Evolutionary conservation across 139 green algal species (phyloP), one percentile per base, ranked within the genome.

Genomic region (Pedinophyceae sp.): DNA sequence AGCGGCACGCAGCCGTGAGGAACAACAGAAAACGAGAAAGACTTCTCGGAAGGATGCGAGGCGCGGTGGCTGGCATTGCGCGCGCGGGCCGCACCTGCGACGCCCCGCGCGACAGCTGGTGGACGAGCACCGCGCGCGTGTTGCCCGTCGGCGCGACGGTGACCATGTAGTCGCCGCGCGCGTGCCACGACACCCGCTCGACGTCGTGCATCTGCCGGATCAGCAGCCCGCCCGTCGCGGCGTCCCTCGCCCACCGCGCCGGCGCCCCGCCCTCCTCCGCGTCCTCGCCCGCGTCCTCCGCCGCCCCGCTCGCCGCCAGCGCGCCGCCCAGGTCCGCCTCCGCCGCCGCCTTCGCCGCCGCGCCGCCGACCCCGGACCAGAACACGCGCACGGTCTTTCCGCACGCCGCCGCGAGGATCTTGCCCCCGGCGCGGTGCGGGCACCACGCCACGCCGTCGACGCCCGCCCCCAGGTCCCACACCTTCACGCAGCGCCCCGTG

Each of bases 81-180:
- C n/a, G n/a, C n/a, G n/a, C n/a, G n/a, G n/a, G n/a, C n/a, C n/a
- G n/a, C n/a, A n/a, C n/a, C 61, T 97, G 90, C 0, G 68, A 84
- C 3, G 59, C 54, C 20, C 71, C 58, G 48, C 73, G 74, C 17
- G 72, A 84, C 34, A 97, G 80, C 74, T 95, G 89, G 72, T 97
- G 91, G 48, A 97, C 83, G 38, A 95, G 54, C 48, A 97, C 88
- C 1, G 81, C 71, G 75, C 88, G 76, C 20, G 77, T 84, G 64
- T 79, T 81, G 28, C 83, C 81, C n/a, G 70, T 71, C 2, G 82
- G 85, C 13, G 75, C 74, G 15, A 89, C 80, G 1, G 64, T 78
- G 0, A 72, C 73, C 55, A 97, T 93, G 71, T 97, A 97, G 66
- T 97, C 88, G 0, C 89, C 88, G 1, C 80, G 66, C 3, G 48